phyloP scores from a whole-genome alignment of 768 basidiomycete species.

The Psilocybe azurescens region DNA sequence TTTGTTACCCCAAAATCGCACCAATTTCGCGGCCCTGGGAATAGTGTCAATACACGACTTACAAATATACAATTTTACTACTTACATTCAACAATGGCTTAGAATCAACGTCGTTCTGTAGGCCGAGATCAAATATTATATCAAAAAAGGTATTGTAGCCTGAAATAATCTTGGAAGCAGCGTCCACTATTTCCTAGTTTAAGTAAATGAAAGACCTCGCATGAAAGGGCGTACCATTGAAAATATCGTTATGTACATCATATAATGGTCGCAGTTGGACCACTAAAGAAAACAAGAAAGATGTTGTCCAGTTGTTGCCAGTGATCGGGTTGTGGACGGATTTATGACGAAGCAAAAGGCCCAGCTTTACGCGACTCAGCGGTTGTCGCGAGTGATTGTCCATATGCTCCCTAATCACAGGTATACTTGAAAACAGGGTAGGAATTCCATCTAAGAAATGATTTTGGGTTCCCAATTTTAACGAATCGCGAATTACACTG shows the following conservation, averaged over 20 bases:
- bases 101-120: slow-evolving; percentile 67
- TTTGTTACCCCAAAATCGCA: slow-evolving; percentile 53
- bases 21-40: slow-evolving; percentile 75
- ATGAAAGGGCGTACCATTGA: slow-evolving; percentile 46
- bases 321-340: slow-evolving; percentile 64
- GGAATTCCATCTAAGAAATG: slow-evolving; percentile 82
- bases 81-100: slow-evolving; percentile 83
- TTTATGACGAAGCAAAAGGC: slow-evolving; percentile 71
- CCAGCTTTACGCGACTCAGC: slow-evolving; percentile 39
- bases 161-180: slow-evolving; percentile 53
- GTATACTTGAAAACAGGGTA: slow-evolving; percentile 60
- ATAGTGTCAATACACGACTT: slow-evolving; percentile 1
- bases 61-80: slow-evolving; percentile 3
- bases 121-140: slow-evolving; percentile 63
- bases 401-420: slow-evolving; percentile 32
- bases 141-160: slow-evolving; percentile 70
- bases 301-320: slow-evolving; percentile 73
- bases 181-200: slow-evolving; percentile 37
- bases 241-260: slow-evolving; percentile 38
- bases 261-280: slow-evolving; percentile 70
- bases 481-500: slow-evolving; percentile 77
- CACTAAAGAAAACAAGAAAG: slow-evolving; percentile 76
- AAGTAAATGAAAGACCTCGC: not conserved
- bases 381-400: not conserved
- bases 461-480: slow-evolving; percentile 83